Evolutionary conservation across 2,329 filamentous ascomycete species (phyloP).

Genomic region (Penicillium sclerotigenum): DNA sequence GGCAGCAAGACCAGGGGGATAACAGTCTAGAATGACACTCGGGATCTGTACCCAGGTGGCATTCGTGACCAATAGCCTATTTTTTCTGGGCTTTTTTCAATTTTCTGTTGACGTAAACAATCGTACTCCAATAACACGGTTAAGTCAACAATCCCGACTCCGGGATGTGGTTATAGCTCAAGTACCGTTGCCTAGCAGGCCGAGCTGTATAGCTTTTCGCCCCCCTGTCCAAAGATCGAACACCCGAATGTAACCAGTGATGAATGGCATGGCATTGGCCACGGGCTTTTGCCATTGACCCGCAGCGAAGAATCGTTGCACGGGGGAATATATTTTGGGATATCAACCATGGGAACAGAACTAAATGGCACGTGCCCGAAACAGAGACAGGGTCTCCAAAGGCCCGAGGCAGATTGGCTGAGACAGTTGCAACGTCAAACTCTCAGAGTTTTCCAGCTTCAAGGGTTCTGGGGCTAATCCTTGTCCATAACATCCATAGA

Average conservation of each 20-base stretch:
- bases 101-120: constrained; percentile 5
- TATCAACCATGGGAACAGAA: constrained; percentile 3
- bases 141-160: constrained; percentile 4
- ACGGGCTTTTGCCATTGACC: constrained; percentile 3
- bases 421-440: constrained; percentile 16
- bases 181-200: constrained; percentile 4
- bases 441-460: neutral
- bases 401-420: neutral
- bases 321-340: constrained; percentile 1
- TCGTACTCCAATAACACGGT: constrained; percentile 2
- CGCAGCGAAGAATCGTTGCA: constrained; percentile 7
- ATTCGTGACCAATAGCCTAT: constrained; percentile 10
- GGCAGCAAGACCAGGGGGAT: constrained; percentile 12
- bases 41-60: constrained; percentile 1
- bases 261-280: constrained; percentile 11
- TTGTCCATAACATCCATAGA: constrained; percentile 11
- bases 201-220: neutral
- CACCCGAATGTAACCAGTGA: constrained; percentile 18
- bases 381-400: constrained; percentile 4
- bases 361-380: constrained; percentile 20
- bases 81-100: neutral
- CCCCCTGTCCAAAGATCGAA: constrained; percentile 11
- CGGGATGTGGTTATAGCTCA: constrained; percentile 4
- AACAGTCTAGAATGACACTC: constrained; percentile 14
- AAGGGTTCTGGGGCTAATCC: constrained; percentile 12